Base-by-base conservation (phyloP, 2,329 filamentous ascomycete species). In the Ceratocystis alfenasii region DNA sequence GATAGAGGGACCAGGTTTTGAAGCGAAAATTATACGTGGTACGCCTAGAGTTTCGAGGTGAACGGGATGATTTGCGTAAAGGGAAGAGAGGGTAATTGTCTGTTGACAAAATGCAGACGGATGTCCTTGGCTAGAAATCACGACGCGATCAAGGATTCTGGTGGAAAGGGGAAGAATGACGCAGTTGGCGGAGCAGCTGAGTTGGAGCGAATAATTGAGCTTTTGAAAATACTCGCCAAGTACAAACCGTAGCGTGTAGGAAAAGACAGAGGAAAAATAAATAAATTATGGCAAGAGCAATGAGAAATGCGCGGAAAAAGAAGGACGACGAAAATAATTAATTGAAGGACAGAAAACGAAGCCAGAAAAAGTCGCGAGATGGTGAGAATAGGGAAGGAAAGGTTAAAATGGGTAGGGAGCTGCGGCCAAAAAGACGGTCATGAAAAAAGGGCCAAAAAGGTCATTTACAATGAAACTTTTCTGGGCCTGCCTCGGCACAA, bases 131-230 rank as follows among this genome's bases (percentile, higher is more conserved):
- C 25, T 12, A 15, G n/a, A 30, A 20, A n/a, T 33, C 25, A 59
- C 15, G 55, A 62, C 60, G 22, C 36, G 36, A 62, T n/a, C 15
- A 46, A 28, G 44, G 60, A 62, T 25, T 25, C 20, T 62, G 60
- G 30, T 25, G 60, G 6, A 46, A 62, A 62, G 60, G 60, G 12
- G 55, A 36, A 5, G 28, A 59, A 59, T 59, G 55, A 59, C 55
- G 55, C 55, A 59, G 55, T 59, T n/a, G 28, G 55, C 22, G 30
- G 25, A 63, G 62, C 17, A 10, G 15, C 15, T 41, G 45, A 15
- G 30, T n/a, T n/a, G 44, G n/a, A 15, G 22, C 1, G 25, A 46
- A 25, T 30, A 46, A 25, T 30, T 12, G 8, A 25, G 48, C 3
- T 41, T 41, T 41, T 41, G 36, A 15, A 41, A 36, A 41, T 12